Evolutionary conservation across 2,329 filamentous ascomycete genomes (phyloP).

Genomic region (Talaromyces sp.): DNA sequence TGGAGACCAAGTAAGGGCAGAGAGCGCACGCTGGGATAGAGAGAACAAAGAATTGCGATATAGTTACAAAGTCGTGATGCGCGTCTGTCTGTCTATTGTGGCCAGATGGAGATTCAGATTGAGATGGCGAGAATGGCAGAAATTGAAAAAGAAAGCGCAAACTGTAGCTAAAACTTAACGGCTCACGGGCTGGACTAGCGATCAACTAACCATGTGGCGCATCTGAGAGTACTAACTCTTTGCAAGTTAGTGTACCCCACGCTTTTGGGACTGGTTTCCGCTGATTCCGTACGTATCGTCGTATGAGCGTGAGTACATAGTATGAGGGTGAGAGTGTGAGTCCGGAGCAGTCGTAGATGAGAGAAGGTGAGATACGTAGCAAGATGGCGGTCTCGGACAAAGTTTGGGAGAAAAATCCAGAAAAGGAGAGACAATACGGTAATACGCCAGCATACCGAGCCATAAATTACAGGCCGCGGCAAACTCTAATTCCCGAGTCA

Average conservation of each 20-base stretch:
- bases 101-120: background rate
- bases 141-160: background rate
- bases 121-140: background rate
- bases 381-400: background rate
- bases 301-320: too few species aligned
- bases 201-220: background rate
- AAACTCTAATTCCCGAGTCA: background rate
- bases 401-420: background rate
- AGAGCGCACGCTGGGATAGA: background rate
- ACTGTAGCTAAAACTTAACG: background rate
- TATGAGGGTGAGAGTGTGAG: too few species aligned
- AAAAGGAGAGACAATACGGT: background rate
- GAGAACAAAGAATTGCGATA: background rate
- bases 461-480: background rate
- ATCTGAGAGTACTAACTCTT: background rate
- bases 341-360: background rate
- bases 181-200: background rate
- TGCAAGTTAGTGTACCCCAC: background rate
- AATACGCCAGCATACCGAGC: background rate
- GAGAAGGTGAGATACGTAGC: background rate
- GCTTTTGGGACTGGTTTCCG: background rate
- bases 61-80: background rate
- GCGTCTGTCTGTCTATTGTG: background rate
- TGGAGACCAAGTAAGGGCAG: conserved; percentile 6
- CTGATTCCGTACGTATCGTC: background rate